A percentile compares a stretch with the other conserved stretches of the same genome.
phyloP scores from a whole-genome alignment of 441 rosid species.

The Gossypium lobatum region DNA sequence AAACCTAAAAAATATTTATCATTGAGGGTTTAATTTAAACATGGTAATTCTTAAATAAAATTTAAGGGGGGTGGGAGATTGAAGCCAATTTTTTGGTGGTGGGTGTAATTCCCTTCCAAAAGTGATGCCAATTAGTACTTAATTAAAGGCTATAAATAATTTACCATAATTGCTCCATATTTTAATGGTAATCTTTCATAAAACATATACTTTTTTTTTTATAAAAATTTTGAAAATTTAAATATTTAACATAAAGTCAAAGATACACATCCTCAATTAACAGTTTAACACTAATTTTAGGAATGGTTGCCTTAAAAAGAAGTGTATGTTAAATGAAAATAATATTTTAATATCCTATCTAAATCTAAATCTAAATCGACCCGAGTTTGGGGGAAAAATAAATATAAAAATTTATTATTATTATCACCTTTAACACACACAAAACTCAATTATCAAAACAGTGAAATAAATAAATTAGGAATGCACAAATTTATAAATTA shows the following conservation, averaged over 20 bases:
- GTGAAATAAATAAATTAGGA: neutral
- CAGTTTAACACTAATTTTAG: neutral
- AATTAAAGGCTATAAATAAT: constrained; percentile 17
- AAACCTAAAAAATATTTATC: too few species aligned
- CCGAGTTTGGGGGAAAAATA: neutral
- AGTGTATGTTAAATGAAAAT: neutral
- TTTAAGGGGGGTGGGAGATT: neutral
- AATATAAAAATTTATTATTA: neutral
- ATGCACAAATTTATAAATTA: neutral
- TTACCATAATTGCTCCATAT: neutral
- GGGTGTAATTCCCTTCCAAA: neutral
- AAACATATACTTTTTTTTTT: neutral
- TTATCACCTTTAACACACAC: too few species aligned
- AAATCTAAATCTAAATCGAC: neutral
- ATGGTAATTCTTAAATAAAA: neutral
- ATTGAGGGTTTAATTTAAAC: neutral
- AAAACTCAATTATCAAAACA: neutral
- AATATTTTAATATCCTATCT: too few species aligned
- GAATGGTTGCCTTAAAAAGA: neutral
- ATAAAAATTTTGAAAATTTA: neutral
- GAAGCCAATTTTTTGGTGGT: neutral
- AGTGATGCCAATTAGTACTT: constrained; percentile 18
- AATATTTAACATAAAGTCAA: neutral
- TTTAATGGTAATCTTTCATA: neutral
- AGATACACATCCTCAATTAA: neutral